These are phyloP conservation scores for Mucuna pruriens DNA, from an alignment of 306 rosid species.

Conservation along the genomic window DNA sequence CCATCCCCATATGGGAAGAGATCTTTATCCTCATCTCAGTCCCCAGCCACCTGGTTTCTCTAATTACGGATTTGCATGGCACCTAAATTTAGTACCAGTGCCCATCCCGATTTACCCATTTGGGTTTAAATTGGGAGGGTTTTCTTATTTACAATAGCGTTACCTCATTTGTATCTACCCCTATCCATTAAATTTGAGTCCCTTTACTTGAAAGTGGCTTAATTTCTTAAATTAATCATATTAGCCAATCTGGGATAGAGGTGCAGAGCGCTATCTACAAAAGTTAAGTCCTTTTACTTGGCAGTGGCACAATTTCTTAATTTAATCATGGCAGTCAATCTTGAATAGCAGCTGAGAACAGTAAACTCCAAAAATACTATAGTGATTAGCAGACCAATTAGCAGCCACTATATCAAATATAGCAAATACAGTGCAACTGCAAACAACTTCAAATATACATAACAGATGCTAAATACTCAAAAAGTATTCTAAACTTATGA, in stretches of 20 bases:
- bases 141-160: neutral
- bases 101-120: neutral
- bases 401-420: neutral
- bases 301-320: neutral
- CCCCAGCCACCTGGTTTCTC: neutral
- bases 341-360: neutral
- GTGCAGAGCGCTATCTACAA: neutral
- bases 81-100: neutral
- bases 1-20: neutral
- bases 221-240: slow-evolving; percentile 2
- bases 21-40: neutral
- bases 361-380: neutral
- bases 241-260: neutral
- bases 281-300: neutral
- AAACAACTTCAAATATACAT: neutral
- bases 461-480: neutral
- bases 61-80: neutral
- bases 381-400: neutral
- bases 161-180: neutral
- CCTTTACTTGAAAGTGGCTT: neutral
- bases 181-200: neutral
- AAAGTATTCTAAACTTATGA: neutral
- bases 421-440: neutral
- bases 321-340: neutral
- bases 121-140: neutral